Evolutionary conservation across 768 basidiomycete species (phyloP), one percentile per base, ranked within the genome.

Genomic region (Kwoniella pini): DNA sequence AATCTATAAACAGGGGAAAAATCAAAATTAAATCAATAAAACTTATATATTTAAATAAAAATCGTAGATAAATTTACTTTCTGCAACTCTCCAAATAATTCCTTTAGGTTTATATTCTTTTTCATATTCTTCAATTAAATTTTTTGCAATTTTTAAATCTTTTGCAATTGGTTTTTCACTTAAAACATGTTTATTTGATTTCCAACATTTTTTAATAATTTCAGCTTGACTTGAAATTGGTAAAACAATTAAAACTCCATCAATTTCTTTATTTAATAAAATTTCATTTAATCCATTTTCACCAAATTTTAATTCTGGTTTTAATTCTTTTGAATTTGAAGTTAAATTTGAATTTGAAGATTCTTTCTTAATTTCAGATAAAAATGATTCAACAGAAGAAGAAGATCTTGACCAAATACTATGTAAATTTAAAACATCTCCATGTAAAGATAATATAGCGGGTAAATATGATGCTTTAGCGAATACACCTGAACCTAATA

Each of bases 101-200:
- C 86, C 87, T 69, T 86, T 86, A 10, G 82, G 81, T 75, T 85
- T 85, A 80, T 85, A 90, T 50, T 81, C 79, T 54, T 77, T 75
- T 65, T 88, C 84, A 76, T 90, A 93, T 38, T 80, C 81, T 33
- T 83, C 80, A 74, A 93, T 86, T 49, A 92, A 81, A 62, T 81
- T 80, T 45, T 85, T 77, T 0, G 88, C 91, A 2, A 80, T 79
- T 27, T 82, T 81, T 44, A 91, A 85, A 68, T 88, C 86, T 40
- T 86, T 82, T 2, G 86, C 89, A 13, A 92, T 83, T 5, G 92
- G 92, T 72, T 94, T 94, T 81, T 95, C 91, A 76, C 87, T 88
- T 61, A 93, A 74, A 49, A 94, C 90, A 72, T 93, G 89, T 79
- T 94, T 95, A 26, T 91, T 89, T 2, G 89, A 88, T 45, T 71